A percentile compares a stretch with the other conserved stretches of the same genome.
Conservation (phyloP, 148 eudicot species). For the Vaccinium vitisidaea region DNA sequence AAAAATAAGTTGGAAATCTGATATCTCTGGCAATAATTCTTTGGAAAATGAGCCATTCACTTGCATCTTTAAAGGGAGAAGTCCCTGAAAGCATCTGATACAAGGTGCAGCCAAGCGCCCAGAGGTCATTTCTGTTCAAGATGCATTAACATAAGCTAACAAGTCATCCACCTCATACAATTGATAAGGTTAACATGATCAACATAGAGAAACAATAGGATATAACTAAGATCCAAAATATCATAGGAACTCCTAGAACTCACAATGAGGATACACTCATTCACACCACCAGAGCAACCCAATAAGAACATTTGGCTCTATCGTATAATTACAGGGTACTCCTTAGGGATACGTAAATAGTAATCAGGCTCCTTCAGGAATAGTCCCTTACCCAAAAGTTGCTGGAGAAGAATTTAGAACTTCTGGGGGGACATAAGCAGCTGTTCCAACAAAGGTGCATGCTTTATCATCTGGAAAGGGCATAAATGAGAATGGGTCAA, state of each 20-base stretch:
- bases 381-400: conserved; percentile 75
- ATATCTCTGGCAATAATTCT: conserved; percentile 89
- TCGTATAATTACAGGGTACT: not conserved
- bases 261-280: not conserved
- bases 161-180: not conserved
- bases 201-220: conserved; percentile 14
- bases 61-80: conserved; percentile 98
- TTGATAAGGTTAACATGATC: no score
- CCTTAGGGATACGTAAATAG: not conserved
- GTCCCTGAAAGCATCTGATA: conserved; percentile 99
- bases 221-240: conserved; percentile 10
- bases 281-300: conserved; percentile 3
- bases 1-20: conserved; percentile 81
- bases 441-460: conserved; percentile 98
- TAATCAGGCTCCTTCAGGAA: not conserved
- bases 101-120: conserved; percentile 99
- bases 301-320: not conserved
- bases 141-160: conserved; percentile 1
- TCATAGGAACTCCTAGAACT: not conserved
- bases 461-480: conserved; percentile 80
- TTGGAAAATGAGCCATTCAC: conserved; percentile 98
- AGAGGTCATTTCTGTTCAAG: conserved; percentile 80
- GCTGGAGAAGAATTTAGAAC: conserved; percentile 97
- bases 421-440: conserved; percentile 99
- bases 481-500: conserved; percentile 17